Base-by-base conservation (phyloP, 192 early-diverging fungal genomes). In the Coemansia sp. region DNA sequence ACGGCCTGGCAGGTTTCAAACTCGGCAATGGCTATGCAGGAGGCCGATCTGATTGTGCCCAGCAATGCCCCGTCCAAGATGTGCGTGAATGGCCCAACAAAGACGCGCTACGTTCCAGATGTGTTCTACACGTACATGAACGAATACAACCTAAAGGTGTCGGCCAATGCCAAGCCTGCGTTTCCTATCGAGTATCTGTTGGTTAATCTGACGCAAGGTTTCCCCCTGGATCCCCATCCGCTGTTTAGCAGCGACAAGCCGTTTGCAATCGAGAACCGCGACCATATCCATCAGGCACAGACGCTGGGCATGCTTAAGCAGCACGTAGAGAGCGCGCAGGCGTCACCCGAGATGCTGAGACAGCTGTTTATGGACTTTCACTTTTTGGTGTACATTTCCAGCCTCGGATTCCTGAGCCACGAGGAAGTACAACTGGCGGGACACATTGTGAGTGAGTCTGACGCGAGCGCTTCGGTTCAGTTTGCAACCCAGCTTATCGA, bases 121-220 rank as follows among this genome's bases (percentile, higher is more conserved):
- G 90, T 99, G 20, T 95, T 97, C 70, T 99, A 97, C 86, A 92
- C 91, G 75, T 95, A 93, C 77, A 94, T 89, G 71, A 99, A 99
- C 86, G 88, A 97, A 73, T 99, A 99, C 80, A 89, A 89, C 20
- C 74, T 95, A 12, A 75, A 88, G 39, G 96, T 98, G 6, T 87
- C 94, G 60, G 88, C 94, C 53, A 87, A 90, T 33, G 96, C 97
- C 21, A 95, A 96, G 68, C 96, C 96, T 0, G 92, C 94, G 5
- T 99, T 98, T 71, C 97, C 97, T 0, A 90, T 98, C 1, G 96
- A 99, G 66, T 98, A 99, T 69, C 86, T 99, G 21, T 81, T 99
- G 34, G 92, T 98, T 24, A 97, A 95, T 65, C 69, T 92, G 11
- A 95, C 96, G 6, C 88, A 96, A 60, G 98, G 98, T 4, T 97